Conservation (phyloP, 208 protist species). For the Blastocrithidia nonstop region DNA sequence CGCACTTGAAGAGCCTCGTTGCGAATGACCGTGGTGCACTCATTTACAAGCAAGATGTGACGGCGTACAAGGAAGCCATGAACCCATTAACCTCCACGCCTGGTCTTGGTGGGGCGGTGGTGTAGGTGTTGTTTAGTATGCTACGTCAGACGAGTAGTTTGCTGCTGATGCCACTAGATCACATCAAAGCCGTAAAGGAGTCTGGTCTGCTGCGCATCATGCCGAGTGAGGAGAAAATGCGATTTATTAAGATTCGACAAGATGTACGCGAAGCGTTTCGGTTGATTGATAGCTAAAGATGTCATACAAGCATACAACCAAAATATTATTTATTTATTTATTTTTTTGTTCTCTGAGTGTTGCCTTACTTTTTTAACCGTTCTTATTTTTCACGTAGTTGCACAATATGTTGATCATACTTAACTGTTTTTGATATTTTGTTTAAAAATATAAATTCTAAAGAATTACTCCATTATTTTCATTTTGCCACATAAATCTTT, state of each 20-base stretch:
- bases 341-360: slow-evolving; percentile 1
- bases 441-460: no score
- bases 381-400: no score
- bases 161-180: slow-evolving; percentile 62
- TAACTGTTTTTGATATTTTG: no score
- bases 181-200: slow-evolving; percentile 74
- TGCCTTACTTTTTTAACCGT: no score
- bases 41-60: slow-evolving; percentile 83
- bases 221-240: slow-evolving; percentile 56
- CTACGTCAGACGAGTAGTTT: slow-evolving; percentile 74
- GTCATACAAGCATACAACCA: background rate
- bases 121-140: slow-evolving; percentile 69
- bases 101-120: slow-evolving; percentile 62
- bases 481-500: no score
- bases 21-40: slow-evolving; percentile 61
- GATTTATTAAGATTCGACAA: slow-evolving; percentile 61
- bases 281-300: slow-evolving; percentile 21
- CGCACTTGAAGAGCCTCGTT: slow-evolving; percentile 51
- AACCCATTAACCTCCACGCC: slow-evolving; percentile 40
- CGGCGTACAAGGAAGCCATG: slow-evolving; percentile 76
- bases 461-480: no score
- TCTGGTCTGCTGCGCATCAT: slow-evolving; percentile 58
- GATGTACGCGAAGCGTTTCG: slow-evolving; percentile 51
- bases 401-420: no score
- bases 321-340: slow-evolving; percentile 1